Evolutionary conservation across 768 basidiomycete genomes (phyloP).

Genomic region (Lactarius akahatsu): DNA sequence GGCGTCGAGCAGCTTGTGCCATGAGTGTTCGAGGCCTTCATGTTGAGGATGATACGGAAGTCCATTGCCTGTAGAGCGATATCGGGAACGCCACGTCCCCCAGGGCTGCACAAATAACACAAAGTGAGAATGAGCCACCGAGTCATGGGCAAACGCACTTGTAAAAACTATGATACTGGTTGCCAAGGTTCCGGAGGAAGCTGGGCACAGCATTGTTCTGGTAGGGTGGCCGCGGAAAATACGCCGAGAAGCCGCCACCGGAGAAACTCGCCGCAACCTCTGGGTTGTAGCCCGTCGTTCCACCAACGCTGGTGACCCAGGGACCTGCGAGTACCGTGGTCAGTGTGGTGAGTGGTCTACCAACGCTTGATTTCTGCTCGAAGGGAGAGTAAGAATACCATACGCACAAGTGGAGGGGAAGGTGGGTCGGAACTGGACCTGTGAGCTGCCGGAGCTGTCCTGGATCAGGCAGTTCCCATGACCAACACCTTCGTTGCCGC

Average conservation of each 20-base stretch:
- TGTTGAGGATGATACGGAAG: not conserved
- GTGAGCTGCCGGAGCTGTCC: too few relatives aligned
- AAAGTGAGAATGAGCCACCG: not conserved
- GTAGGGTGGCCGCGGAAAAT: too few relatives aligned
- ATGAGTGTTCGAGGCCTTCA: accelerated
- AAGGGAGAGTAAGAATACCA: too few relatives aligned
- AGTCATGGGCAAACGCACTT: not conserved
- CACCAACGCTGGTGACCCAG: not conserved
- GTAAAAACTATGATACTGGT: not conserved
- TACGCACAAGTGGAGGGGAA: too few relatives aligned
- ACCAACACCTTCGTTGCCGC: too few relatives aligned
- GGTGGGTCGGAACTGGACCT: too few relatives aligned
- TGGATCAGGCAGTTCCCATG: too few relatives aligned
- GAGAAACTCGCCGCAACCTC: too few relatives aligned
- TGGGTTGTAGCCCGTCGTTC: not conserved
- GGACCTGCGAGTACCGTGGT: not conserved
- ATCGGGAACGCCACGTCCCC: not conserved
- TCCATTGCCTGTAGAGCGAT: not conserved
- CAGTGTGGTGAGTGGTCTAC: not conserved
- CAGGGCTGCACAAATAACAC: not conserved
- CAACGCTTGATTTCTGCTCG: too few relatives aligned
- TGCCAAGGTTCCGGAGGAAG: not conserved
- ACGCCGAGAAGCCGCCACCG: too few relatives aligned
- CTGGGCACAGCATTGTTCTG: too few relatives aligned
- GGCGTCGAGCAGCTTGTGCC: not conserved